Conservation (phyloP, 139 green algal species). For the Eudorina sp. region DNA sequence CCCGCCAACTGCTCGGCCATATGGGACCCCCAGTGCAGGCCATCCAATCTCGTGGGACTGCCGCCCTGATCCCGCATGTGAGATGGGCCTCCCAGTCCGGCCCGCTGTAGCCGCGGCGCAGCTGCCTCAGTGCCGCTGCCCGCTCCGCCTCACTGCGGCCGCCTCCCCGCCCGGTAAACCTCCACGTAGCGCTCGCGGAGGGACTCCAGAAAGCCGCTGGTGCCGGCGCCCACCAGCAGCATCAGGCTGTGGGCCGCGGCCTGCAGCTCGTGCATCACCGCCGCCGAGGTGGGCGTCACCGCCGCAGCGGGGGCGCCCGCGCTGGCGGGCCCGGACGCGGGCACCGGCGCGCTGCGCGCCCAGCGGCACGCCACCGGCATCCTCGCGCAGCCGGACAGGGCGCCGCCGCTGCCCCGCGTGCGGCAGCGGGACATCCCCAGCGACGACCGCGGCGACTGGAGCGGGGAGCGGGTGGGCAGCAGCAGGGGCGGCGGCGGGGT, state of each 20-base stretch:
- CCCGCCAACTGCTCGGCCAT: too few species aligned
- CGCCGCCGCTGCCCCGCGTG: not conserved
- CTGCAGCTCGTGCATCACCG: conserved; percentile 37
- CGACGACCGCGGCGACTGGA: conserved; percentile 5
- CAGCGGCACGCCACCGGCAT: conserved; percentile 4
- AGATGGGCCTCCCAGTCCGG: too few species aligned
- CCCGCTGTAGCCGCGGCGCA: too few species aligned
- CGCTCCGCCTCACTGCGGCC: not conserved
- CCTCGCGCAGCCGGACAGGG: not conserved
- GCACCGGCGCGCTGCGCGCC: conserved; percentile 12
- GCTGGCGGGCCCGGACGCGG: not conserved
- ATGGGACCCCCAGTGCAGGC: too few species aligned
- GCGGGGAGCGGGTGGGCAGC: conserved; percentile 24
- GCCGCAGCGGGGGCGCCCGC: not conserved
- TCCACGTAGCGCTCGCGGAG: conserved; percentile 32
- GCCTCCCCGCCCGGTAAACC: conserved; percentile 1
- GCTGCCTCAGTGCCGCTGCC: too few species aligned
- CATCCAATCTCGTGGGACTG: too few species aligned
- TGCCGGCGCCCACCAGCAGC: not conserved
- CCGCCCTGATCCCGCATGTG: too few species aligned
- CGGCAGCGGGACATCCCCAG: not conserved
- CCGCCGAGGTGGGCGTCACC: not conserved
- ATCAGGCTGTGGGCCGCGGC: not conserved
- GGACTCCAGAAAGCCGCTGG: conserved; percentile 9
- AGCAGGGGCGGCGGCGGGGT: conserved; percentile 11